Evolutionary conservation across 768 basidiomycete genomes (phyloP).

Genomic region (Lenzites betulinus): DNA sequence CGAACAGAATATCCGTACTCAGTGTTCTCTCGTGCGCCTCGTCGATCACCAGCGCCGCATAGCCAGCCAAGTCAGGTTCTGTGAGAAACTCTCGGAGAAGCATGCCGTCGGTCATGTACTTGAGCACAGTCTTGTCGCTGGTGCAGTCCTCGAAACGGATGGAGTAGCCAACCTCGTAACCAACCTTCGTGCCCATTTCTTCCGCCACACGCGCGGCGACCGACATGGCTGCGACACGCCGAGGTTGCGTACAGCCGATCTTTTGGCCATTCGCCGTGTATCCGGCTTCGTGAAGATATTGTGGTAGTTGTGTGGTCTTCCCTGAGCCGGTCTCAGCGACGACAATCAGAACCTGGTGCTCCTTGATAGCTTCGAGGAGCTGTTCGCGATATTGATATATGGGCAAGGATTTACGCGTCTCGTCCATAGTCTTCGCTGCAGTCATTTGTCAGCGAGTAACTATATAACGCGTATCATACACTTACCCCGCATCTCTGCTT

Average conservation of each 20-base stretch:
- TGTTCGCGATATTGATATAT: conserved; percentile 89
- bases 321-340: conserved; percentile 99
- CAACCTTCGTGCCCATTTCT: conserved; percentile 96
- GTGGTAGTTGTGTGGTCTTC: conserved; percentile 97
- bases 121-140: conserved; percentile 97
- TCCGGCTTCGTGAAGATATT: conserved; percentile 97
- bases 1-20: conserved; percentile 98
- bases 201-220: conserved; percentile 99
- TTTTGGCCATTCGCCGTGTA: conserved; percentile 87
- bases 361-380: conserved; percentile 83
- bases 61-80: conserved; percentile 94
- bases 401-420: conserved; percentile 90
- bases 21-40: conserved; percentile 98
- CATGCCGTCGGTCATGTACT: conserved; percentile 99
- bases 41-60: conserved; percentile 94
- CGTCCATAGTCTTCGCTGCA: conserved; percentile 85
- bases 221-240: conserved; percentile 98
- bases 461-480: neutral
- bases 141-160: conserved; percentile 99
- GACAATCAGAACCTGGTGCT: conserved; percentile 95
- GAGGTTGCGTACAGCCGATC: conserved; percentile 96
- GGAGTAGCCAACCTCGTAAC: conserved; percentile 99
- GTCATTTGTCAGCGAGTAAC: neutral
- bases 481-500: conserved; percentile 87
- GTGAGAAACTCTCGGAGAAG: conserved; percentile 95